Evolutionary conservation across 2,329 filamentous ascomycete species (phyloP), one percentile per base, ranked within the genome.

Genomic region (Aspergillus pseudoglaucus): DNA sequence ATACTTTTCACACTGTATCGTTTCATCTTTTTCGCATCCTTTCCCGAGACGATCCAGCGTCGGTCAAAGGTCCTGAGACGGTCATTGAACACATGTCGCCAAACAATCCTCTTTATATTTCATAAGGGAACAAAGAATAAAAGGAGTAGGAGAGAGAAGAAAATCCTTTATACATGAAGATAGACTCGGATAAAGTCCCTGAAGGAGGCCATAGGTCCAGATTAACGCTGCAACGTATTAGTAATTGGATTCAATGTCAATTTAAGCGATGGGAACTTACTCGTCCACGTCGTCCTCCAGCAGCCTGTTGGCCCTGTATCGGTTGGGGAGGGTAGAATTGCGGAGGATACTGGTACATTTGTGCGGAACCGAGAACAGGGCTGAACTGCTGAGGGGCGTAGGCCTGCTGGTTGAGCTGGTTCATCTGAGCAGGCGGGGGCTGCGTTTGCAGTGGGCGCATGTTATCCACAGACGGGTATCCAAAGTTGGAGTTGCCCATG

Each of bases 341-440:
- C 57, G 75, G 72, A 54, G 74, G 72, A 60, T 80, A 80, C 47
- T 75, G 74, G 61, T 79, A 79, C 67, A 75, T 68, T 57, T 71
- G 68, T 42, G 63, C 59, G 18, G 61, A 58, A 43, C 66, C 65
- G 60, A 75, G 65, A 44, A 71, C 66, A 33, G 73, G 73, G 52
- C 67, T 72, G 55, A 70, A 76, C 48, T 70, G 70, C 47, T 70
- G 69, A 25, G 67, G 65, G 6, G 67, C 67, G 47, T 75, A 77
- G 41, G 61, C 62, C 42, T 70, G 69, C 47, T 76, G 75, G 48
- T 71, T 70, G 38, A 79, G 64, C 3, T 65, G 53, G 46, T 57
- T 65, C 54, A 72, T 68, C 46, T 67, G 67, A 8, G 61, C 53
- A 4, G 65, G 55, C 43, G 64, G 64, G 6, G 69, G 52, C 18